A percentile compares a stretch with the other conserved stretches of the same genome.
These are phyloP conservation scores for Areca catechu DNA, from an alignment of 176 grass and related monocot species.

Conservation along the genomic window DNA sequence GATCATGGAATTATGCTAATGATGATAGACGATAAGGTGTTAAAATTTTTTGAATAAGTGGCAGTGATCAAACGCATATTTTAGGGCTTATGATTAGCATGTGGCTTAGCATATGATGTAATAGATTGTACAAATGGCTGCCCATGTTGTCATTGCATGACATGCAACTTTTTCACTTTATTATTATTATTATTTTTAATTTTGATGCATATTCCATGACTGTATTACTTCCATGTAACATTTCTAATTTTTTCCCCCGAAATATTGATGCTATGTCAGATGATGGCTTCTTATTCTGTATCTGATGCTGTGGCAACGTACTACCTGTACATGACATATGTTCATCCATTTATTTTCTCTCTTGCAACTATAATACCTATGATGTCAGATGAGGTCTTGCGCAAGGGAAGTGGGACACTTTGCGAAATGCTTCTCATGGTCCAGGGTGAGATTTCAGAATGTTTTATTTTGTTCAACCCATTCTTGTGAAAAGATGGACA, in stretches of 20 bases:
- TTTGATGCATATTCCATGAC: no score
- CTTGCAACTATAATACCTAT: conserved; percentile 98
- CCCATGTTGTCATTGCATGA: no score
- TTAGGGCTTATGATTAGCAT: no score
- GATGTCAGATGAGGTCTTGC: conserved; percentile 80
- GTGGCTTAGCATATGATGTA: no score
- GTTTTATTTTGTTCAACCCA: no score
- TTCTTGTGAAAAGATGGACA: no score
- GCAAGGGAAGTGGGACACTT: conserved; percentile 96
- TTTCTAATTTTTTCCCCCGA: no score
- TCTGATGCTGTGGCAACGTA: conserved; percentile 97
- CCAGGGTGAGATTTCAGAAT: conserved; percentile 48
- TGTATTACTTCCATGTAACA: no score
- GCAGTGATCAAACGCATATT: background rate
- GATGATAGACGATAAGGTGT: background rate
- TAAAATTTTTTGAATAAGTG: background rate
- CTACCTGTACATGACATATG: conserved; percentile 97
- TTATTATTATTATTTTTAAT: no score
- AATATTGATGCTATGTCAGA: conserved; percentile 45
- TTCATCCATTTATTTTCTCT: conserved; percentile 99
- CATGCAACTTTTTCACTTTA: no score
- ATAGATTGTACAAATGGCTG: no score
- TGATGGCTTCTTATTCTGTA: conserved; percentile 99
- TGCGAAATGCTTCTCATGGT: conserved; percentile 99
- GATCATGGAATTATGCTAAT: background rate